Percentiles rank a stretch among this genome's conserved stretches.
Conservation (phyloP, 352 stramenopile species). For the Phytophthora podocarpi region DNA sequence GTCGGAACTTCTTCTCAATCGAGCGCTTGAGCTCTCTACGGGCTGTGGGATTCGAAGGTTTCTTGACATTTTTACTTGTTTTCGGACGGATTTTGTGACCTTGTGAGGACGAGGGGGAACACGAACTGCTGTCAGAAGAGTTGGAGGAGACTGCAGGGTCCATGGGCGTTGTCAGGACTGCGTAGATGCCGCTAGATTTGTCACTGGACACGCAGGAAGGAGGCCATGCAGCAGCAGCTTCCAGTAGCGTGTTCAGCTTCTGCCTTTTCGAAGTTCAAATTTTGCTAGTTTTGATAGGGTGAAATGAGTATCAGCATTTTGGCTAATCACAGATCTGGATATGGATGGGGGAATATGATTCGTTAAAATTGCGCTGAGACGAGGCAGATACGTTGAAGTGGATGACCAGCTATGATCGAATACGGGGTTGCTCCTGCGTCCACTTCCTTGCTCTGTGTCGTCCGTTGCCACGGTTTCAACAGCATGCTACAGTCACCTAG, state of each 20-base stretch:
- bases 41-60: conserved; percentile 8
- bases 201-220: conserved; percentile 8
- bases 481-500: conserved; percentile 35
- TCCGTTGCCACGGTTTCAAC: background rate
- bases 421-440: conserved; percentile 2
- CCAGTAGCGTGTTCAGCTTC: too few species aligned
- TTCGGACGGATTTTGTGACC: conserved; percentile 28
- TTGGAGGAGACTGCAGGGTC: background rate
- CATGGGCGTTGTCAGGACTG: background rate
- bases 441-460: conserved; percentile 3
- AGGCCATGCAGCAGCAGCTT: conserved; percentile 19
- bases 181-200: background rate
- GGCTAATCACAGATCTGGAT: background rate
- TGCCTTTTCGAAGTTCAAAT: conserved; percentile 12
- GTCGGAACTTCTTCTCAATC: conserved; percentile 72
- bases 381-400: conserved; percentile 19
- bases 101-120: conserved; percentile 11
- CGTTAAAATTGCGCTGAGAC: conserved; percentile 13
- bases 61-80: background rate
- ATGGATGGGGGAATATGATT: conserved; percentile 10
- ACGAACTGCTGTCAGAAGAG: conserved; percentile 13
- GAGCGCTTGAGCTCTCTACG: conserved; percentile 55
- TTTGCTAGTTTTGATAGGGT: conserved; percentile 14
- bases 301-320: conserved; percentile 1
- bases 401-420: conserved; percentile 6